Base-by-base conservation (phyloP, 495 filamentous ascomycete species). In the Aspergillus diversus region DNA sequence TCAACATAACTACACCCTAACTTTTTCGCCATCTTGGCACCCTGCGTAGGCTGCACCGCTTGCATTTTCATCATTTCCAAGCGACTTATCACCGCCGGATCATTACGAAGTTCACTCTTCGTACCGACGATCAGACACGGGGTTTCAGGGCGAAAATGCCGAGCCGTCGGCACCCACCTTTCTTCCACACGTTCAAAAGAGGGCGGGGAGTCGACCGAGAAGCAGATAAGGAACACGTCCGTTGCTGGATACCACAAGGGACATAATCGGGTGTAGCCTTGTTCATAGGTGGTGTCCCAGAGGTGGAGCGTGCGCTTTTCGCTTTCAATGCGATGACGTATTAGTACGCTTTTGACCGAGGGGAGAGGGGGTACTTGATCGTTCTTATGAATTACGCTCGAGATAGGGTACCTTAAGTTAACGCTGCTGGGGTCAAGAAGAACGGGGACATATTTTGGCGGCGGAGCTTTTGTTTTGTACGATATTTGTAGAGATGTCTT, bases 141-240 rank as follows among this genome's bases (percentile, higher is more conserved):
- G 16, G 31, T 32, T 17, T 31, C 50, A 31, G 50, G 50, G 17
- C 50, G 31, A 17, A 53, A 27, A 31, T 53, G 50, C 50, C 9
- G 50, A 53, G 31, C 31, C 50, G 17, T 32, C 17, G 50, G 50
- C 17, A 21, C 8, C 50, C 50, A 53, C n/a, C 3, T 17, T 53
- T 53, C 50, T 32, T 31, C 16, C 31, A 53, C 50, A 1, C 50
- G 50, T 1, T 53, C 50, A 21, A 53, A 32, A 4, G 50, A 53
- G 50, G 17, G 16, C 50, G 16, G 31, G 16, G 50, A 53, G 50
- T 31, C 17, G 17, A 53, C 32, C 1, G 50, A 53, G 17, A 53
- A 53, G 50, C 50, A 53, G 0, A 53, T 27, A 31, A 53, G 50
- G 50, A 53, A 53, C 7, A 53, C 50, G 17, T 53, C 50, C 31